Conservation (phyloP, 768 basidiomycete genomes). For the Boletus pseudopeckii region DNA sequence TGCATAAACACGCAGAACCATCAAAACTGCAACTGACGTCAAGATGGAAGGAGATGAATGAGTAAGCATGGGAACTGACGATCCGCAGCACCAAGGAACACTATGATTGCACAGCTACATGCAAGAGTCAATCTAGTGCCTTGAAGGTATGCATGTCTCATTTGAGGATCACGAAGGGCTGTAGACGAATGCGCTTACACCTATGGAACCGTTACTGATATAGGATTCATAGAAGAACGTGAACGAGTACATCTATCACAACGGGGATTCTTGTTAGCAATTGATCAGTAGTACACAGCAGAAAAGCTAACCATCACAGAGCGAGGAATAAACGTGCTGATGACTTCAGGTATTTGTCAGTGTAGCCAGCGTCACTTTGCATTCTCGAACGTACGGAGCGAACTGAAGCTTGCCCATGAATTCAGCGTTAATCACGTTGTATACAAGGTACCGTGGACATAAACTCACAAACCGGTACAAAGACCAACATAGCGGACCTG, state of each 20-base stretch:
- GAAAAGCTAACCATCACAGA: neutral
- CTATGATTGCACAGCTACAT: neutral
- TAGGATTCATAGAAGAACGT: no score
- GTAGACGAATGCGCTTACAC: neutral
- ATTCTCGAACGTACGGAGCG: neutral
- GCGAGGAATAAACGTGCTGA: neutral
- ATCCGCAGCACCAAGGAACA: constrained; percentile 6
- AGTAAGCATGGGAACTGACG: neutral
- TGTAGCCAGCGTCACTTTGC: neutral
- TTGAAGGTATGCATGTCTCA: neutral
- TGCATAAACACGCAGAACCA: constrained; percentile 8
- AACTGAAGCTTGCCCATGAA: neutral
- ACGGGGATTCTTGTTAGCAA: neutral
- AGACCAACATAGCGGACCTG: neutral
- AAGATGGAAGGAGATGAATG: neutral
- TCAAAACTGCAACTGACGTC: neutral
- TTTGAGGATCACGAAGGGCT: neutral
- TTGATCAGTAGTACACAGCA: neutral
- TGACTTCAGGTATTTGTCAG: neutral
- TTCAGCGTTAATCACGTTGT: no score
- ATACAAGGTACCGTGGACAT: neutral
- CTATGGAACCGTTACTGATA: neutral
- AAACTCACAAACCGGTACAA: neutral
- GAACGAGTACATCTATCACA: no score
- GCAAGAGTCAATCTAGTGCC: neutral